A percentile compares a stretch with the other conserved stretches of the same genome.
Evolutionary conservation across 2,329 filamentous ascomycete genomes (phyloP).

Genomic region (Pseudocercospora cruenta): DNA sequence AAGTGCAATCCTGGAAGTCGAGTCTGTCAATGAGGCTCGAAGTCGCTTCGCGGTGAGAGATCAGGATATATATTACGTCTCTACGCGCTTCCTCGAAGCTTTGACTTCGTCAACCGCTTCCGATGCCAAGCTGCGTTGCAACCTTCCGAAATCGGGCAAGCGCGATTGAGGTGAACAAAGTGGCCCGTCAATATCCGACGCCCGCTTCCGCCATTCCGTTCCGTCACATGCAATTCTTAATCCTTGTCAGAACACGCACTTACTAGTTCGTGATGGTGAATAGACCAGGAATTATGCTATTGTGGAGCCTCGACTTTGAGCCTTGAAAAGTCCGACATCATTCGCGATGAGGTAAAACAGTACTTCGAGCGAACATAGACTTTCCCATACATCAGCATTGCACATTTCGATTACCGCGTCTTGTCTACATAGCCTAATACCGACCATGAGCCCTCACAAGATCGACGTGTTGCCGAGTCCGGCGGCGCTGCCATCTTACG

Average conservation of each 20-base stretch:
- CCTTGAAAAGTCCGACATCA: neutral
- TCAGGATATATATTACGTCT: constrained; percentile 10
- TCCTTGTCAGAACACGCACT: neutral
- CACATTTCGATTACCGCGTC: neutral
- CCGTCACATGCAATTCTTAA: constrained; percentile 7
- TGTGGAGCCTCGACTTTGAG: neutral
- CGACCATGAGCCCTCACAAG: constrained; percentile 34
- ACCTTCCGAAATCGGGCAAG: neutral
- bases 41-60: neutral
- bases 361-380: neutral
- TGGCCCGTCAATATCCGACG: constrained; percentile 1
- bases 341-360: neutral
- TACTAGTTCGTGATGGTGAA: neutral
- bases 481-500: constrained; percentile 29
- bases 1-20: neutral
- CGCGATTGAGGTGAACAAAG: neutral
- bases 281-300: neutral
- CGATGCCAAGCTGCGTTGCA: constrained; percentile 1
- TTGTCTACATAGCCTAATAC: neutral
- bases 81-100: neutral
- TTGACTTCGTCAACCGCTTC: neutral
- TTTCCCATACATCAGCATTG: neutral
- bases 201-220: neutral
- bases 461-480: constrained; percentile 27
- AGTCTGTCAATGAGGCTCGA: neutral